A percentile compares a stretch with the other conserved stretches of the same genome.
phyloP scores from a whole-genome alignment of 106 monocot genomes.

The Allium sativum region DNA sequence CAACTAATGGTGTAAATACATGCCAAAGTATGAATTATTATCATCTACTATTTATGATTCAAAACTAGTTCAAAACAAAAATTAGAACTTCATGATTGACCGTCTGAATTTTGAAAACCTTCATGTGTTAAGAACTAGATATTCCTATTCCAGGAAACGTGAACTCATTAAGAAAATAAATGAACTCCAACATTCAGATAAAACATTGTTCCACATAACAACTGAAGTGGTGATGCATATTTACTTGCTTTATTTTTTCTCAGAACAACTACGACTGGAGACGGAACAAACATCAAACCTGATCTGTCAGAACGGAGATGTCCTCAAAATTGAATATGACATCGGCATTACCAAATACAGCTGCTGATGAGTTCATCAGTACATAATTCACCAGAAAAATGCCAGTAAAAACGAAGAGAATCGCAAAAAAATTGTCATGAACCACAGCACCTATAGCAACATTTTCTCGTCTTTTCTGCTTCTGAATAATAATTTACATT shows the following conservation, averaged over 20 bases:
- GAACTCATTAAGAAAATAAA: too few relatives aligned
- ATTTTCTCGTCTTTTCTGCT: constrained; percentile 32
- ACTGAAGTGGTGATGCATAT: background rate
- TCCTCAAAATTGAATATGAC: constrained; percentile 48
- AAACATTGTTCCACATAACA: background rate
- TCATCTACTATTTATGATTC: too few relatives aligned
- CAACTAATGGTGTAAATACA: too few relatives aligned
- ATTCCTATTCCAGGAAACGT: too few relatives aligned
- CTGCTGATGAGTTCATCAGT: constrained; percentile 77
- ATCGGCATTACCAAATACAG: constrained; percentile 46
- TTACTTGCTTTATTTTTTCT: background rate
- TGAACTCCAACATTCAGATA: background rate
- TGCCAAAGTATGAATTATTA: too few relatives aligned
- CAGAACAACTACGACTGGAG: background rate
- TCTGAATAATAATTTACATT: constrained; percentile 18
- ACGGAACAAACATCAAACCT: constrained; percentile 23
- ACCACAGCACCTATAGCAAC: constrained; percentile 45
- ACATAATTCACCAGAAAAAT: constrained; percentile 81
- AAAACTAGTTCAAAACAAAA: too few relatives aligned
- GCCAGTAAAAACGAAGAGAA: constrained; percentile 81
- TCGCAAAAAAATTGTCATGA: constrained; percentile 83
- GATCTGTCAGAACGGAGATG: constrained; percentile 66
- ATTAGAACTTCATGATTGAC: too few relatives aligned
- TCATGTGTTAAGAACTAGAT: background rate
- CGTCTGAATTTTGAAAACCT: too few relatives aligned